Conservation (phyloP, 352 stramenopile genomes). For the Phytophthora melonis region DNA sequence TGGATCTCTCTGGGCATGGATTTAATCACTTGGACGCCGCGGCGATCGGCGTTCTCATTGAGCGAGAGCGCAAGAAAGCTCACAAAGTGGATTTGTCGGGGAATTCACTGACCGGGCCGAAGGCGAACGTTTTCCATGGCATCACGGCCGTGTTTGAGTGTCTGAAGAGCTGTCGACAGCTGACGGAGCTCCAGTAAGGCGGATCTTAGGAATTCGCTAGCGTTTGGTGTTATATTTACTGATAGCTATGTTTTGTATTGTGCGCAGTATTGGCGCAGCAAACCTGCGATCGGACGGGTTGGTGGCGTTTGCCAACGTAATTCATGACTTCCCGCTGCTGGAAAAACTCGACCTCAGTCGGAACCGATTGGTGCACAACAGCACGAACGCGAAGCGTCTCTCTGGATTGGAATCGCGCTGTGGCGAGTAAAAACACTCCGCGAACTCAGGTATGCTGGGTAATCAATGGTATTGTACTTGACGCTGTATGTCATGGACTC, state of each 20-base stretch:
- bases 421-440: slow-evolving; percentile 54
- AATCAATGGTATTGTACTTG: too few relatives aligned
- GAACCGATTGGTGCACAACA: slow-evolving; percentile 64
- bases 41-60: slow-evolving; percentile 59
- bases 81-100: slow-evolving; percentile 60
- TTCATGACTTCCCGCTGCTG: slow-evolving; percentile 48
- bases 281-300: slow-evolving; percentile 66
- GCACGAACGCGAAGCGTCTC: slow-evolving; percentile 59
- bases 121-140: slow-evolving; percentile 68
- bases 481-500: too few relatives aligned
- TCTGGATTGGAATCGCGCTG: slow-evolving; percentile 58
- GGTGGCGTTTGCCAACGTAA: slow-evolving; percentile 52
- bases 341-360: slow-evolving; percentile 59
- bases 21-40: slow-evolving; percentile 73
- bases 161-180: slow-evolving; percentile 56
- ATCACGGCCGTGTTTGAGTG: slow-evolving; percentile 52
- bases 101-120: slow-evolving; percentile 59
- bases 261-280: slow-evolving; percentile 42
- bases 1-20: slow-evolving; percentile 35
- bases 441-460: slow-evolving; percentile 43
- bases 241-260: not conserved
- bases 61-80: slow-evolving; percentile 59
- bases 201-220: not conserved
- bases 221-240: not conserved
- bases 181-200: slow-evolving; percentile 63